Evolutionary conservation across 805 yeast genomes (phyloP).

Genomic region (Teunomyces aglyptinius): DNA sequence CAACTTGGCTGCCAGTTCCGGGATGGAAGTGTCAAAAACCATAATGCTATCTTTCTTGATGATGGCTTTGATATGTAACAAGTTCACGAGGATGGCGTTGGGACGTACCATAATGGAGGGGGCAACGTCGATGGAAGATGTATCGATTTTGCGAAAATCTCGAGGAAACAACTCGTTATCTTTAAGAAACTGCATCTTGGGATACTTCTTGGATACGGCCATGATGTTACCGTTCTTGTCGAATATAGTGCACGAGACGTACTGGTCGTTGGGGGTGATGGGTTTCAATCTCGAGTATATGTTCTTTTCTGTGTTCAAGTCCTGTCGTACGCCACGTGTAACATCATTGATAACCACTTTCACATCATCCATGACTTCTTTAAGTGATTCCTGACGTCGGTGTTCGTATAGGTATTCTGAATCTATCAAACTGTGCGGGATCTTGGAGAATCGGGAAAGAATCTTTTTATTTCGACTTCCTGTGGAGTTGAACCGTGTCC

Average conservation of each 20-base stretch:
- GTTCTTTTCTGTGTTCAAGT: neutral
- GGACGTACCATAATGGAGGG: constrained; percentile 84
- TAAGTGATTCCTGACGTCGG: neutral
- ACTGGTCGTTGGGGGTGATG: constrained; percentile 44
- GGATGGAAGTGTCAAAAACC: constrained; percentile 74
- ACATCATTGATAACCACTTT: constrained; percentile 5
- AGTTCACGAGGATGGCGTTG: constrained; percentile 73
- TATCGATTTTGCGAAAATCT: constrained; percentile 82
- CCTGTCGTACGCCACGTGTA: neutral
- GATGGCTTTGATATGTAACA: constrained; percentile 85
- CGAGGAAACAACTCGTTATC: constrained; percentile 79
- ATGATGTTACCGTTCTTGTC: constrained; percentile 66
- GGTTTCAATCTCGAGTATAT: constrained; percentile 8
- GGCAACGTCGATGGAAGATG: constrained; percentile 71
- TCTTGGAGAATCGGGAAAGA: neutral
- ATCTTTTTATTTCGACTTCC: constrained; percentile 1
- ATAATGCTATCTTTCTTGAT: constrained; percentile 77
- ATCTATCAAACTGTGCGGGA: constrained; percentile 3
- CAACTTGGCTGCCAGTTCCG: constrained; percentile 64
- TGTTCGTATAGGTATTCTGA: neutral
- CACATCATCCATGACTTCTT: constrained; percentile 3
- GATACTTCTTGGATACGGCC: constrained; percentile 69
- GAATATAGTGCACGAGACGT: constrained; percentile 78
- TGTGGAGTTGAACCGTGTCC: constrained; percentile 1
- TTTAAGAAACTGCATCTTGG: constrained; percentile 65